phyloP scores from a whole-genome alignment of 1,139 yeast genomes.

The Debaryomyces fabryi region DNA sequence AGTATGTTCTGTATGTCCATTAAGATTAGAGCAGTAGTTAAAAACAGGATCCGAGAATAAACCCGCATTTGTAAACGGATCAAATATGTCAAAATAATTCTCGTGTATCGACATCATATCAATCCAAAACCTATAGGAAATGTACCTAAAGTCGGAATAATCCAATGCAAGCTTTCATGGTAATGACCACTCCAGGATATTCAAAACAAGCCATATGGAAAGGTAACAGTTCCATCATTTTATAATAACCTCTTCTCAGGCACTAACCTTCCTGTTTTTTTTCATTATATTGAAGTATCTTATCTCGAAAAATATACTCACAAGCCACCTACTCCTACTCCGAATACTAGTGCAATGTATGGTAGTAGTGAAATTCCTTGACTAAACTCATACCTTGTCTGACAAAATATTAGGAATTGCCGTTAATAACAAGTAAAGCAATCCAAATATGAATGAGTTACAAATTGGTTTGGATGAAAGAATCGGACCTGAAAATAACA shows the following conservation, averaged over 20 bases:
- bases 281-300: background rate
- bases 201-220: conserved; percentile 76
- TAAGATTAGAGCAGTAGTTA: background rate
- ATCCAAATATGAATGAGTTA: conserved; percentile 74
- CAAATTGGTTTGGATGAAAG: conserved; percentile 62
- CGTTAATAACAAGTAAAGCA: conserved; percentile 44
- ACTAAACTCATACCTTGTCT: background rate
- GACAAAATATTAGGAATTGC: background rate
- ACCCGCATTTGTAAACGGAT: background rate
- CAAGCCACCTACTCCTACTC: background rate
- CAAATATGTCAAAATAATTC: background rate
- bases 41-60: background rate
- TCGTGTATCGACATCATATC: conserved; percentile 11
- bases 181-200: conserved; percentile 76
- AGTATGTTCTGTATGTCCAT: background rate
- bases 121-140: conserved; percentile 68
- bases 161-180: conserved; percentile 64
- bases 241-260: conserved; percentile 71
- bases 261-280: conserved; percentile 34
- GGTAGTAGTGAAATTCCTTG: background rate
- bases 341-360: background rate
- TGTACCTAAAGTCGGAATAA: conserved; percentile 70
- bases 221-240: conserved; percentile 61
- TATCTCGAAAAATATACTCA: background rate
- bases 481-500: conserved; percentile 59